A percentile compares a stretch with the other conserved stretches of the same genome.
Conservation (phyloP, 108 stramenopile species). For the Skeletonema costatum region DNA sequence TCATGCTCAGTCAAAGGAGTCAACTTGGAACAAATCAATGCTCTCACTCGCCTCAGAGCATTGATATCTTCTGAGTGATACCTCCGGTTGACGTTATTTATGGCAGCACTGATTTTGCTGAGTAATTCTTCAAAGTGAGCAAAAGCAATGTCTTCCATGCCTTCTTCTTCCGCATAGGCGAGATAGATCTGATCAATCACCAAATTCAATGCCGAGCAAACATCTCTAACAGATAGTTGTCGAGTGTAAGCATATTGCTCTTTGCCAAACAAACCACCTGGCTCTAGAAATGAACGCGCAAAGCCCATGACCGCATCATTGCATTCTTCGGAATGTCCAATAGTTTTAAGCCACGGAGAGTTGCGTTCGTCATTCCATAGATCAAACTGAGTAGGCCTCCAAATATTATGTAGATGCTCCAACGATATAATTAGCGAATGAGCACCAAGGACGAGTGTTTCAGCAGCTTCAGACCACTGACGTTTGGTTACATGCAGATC, state of each 20-base stretch:
- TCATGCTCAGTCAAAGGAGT: constrained; percentile 17
- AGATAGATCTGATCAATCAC: constrained; percentile 60
- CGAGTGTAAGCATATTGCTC: constrained; percentile 26
- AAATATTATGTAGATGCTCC: constrained; percentile 62
- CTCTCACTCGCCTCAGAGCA: constrained; percentile 25
- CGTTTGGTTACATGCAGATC: constrained; percentile 73
- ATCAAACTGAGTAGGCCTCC: constrained; percentile 76
- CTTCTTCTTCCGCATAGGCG: constrained; percentile 63
- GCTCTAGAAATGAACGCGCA: constrained; percentile 76
- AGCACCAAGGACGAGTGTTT: constrained; percentile 77
- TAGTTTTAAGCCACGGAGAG: constrained; percentile 72
- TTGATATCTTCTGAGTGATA: constrained; percentile 25
- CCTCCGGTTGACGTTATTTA: constrained; percentile 18
- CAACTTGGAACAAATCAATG: constrained; percentile 30
- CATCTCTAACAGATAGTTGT: constrained; percentile 49
- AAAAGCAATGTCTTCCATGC: constrained; percentile 69
- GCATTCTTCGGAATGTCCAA: constrained; percentile 61
- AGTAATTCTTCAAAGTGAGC: constrained; percentile 69
- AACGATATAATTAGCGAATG: constrained; percentile 68
- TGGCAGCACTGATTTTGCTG: constrained; percentile 55
- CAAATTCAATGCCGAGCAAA: constrained; percentile 57
- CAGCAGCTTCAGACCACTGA: constrained; percentile 87
- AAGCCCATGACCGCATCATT: constrained; percentile 76
- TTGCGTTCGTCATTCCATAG: constrained; percentile 70
- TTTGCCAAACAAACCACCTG: constrained; percentile 13